Conservation (phyloP, 805 yeast genomes). For the Saccharomycopsis oosterbeekiorum region DNA sequence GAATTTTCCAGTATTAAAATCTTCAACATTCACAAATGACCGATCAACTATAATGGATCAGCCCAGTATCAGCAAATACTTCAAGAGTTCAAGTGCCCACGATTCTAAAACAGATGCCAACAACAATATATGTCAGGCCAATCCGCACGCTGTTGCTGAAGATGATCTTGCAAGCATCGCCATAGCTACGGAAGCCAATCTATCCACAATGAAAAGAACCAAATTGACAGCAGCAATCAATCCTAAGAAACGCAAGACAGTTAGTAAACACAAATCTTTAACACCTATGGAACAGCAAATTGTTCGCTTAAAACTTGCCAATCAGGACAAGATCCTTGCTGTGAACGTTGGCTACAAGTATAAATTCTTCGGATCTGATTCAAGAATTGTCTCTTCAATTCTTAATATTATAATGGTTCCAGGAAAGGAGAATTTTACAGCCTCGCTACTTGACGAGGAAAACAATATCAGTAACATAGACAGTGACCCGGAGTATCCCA, state of each 20-base stretch:
- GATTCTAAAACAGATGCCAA: too few relatives aligned
- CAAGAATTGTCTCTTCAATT: conserved; percentile 53
- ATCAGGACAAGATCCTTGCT: conserved; percentile 64
- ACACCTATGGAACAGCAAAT: conserved; percentile 82
- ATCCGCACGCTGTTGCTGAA: too few relatives aligned
- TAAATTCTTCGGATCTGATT: conserved; percentile 81
- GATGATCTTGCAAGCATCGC: too few relatives aligned
- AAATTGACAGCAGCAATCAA: neutral
- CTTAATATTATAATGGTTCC: conserved; percentile 64
- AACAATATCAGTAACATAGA: neutral
- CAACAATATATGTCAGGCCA: too few relatives aligned
- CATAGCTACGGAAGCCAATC: too few relatives aligned
- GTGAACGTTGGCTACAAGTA: conserved; percentile 90
- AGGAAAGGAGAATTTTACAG: conserved; percentile 50
- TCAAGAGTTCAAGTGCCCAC: too few relatives aligned
- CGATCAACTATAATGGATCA: too few relatives aligned
- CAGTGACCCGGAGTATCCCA: conserved; percentile 25
- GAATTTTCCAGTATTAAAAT: too few relatives aligned
- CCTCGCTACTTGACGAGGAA: conserved; percentile 21
- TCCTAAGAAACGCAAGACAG: neutral
- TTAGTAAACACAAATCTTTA: conserved; percentile 21
- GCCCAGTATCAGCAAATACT: too few relatives aligned
- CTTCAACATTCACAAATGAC: too few relatives aligned
- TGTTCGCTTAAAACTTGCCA: conserved; percentile 46
- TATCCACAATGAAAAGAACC: neutral